Base-by-base conservation (phyloP, 495 filamentous ascomycete species). In the Xylaria sp. region DNA sequence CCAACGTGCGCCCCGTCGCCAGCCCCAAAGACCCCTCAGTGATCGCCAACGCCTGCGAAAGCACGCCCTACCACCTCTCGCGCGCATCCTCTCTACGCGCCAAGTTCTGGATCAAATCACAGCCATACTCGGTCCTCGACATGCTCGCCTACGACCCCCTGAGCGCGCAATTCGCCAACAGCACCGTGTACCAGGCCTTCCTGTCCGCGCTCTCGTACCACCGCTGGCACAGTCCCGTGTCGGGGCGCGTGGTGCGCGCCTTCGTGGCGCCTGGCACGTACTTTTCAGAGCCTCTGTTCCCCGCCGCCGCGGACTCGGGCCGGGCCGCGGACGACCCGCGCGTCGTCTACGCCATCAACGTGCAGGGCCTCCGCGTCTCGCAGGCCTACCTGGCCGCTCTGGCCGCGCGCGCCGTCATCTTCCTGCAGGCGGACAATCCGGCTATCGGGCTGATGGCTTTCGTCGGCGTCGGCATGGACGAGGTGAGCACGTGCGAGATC, bases 151-250 rank as follows among this genome's bases (percentile, higher is more conserved):
- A 88, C 71, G 85, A 90, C 68, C 72, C 81, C 0, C 77, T 88
- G 5, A 80, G 86, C 0, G n/a, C 41, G 4, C 78, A 88, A 14
- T 92, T 92, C 73, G 82, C 84, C n/a, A 83, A 82, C 0, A 89
- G 86, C 0, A 92, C 88, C 0, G 78, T 93, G 7, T 93, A 93
- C 73, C 90, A 93, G 71, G 90, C 89, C 0, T 92, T 90, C 72
- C 80, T 92, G 3, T 88, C 85, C 24, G 85, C 88, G 2, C 75
- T 91, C 41, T 89, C 86, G 62, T 93, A 93, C 72, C 91, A 93
- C 75, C 86, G 90, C 5, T 93, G 91, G 91, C 90, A 93, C 76
- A 73, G 85, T 0, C 91, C 91, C 24, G 88, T 92, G 0, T 82
- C 77, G 3, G 91, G 91, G 1, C 86, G 72, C 33, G 77, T 93